Base-by-base conservation (phyloP, 2,329 filamentous ascomycete genomes). In the Diaporthe humulicola region DNA sequence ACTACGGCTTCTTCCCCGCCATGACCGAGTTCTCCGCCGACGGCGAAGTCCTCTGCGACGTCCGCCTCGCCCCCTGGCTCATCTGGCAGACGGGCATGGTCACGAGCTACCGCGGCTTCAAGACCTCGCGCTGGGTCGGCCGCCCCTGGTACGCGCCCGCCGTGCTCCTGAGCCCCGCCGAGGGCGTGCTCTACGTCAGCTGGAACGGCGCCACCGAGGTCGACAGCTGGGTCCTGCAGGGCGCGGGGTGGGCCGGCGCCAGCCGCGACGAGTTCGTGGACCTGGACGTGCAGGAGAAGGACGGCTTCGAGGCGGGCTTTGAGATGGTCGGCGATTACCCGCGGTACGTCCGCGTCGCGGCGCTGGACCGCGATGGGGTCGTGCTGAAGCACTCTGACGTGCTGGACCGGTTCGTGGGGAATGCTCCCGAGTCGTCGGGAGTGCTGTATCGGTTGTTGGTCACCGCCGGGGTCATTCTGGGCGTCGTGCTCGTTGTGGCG, bases 141-240 rank as follows among this genome's bases (percentile, higher is more conserved):
- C 67, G 60, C 30, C 76, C 76, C 19, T 38, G 69, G 61, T 57
- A 57, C 22, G 61, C 71, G 4, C 77, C 77, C 1, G 48, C 45
- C n/a, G 60, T 73, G 4, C 60, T 33, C 28, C 69, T 75, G 25
- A 8, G 52, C 10, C 74, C 76, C 3, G 30, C 54, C 4, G 73
- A 77, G 10, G 61, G 66, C 17, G 48, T 69, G 17, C 30, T 78
- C n/a, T 78, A 76, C 22, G 74, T 76, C 28, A 78, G 77, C 70
- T 78, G 77, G 77, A 77, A 78, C 57, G 77, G 77, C 28, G 77
- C 77, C 15, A 78, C 77, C 0, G 74, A 75, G 40, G 71, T 77
- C n/a, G 61, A 61, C 22, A 69, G 67, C 22, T 78, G 77, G 77
- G 69, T 75, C 10, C 61, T 78, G 22, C 74, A 77, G 71, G 73